Base-by-base conservation (phyloP, 768 basidiomycete species). In the Kwoniella pini region DNA sequence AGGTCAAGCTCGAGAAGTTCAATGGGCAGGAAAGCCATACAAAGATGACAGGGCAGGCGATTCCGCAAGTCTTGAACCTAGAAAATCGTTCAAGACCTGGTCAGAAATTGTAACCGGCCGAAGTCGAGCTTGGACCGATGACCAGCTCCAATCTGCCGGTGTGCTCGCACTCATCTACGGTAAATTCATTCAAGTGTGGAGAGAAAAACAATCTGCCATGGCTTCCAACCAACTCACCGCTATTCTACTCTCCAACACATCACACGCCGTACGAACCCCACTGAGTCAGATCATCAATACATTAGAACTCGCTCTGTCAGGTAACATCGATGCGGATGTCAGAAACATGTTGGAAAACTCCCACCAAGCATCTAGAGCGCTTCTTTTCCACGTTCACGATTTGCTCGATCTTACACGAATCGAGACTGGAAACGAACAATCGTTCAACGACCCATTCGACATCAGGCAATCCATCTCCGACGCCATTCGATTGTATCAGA, bases 121-220 rank as follows among this genome's bases (percentile, higher is more conserved):
- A 57, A 86, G 83, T 65, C 81, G 87, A 31, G 80, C 81, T 9
- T 92, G 89, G 89, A 86, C 88, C 7, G 88, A 90, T 56, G 89
- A 91, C 72, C 88, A 91, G 71, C 72, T 90, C 38, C 89, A 90
- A 74, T 90, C 88, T 1, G 89, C 88, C 1, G 86, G 86, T 36
- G 88, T 91, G 11, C 79, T 91, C 15, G 86, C 88, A 5, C 77
- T 91, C 22, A 87, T 91, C 5, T 91, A 90, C 69, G 73, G 73
- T n/a, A 75, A 87, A 84, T 90, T 90, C 80, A 90, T 90, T 63
- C 87, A 88, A 70, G 89, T 90, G 6, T 91, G 89, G 89, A 79
- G 89, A 63, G 86, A 90, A 75, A 90, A 89, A 74, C 88, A 91
- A 74, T 83, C 80, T 39, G 88, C 87, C 2, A 70, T 88, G 58